A percentile compares a stretch with the other conserved stretches of the same genome.
phyloP scores from a whole-genome alignment of 805 yeast genomes.

The Candida alai region DNA sequence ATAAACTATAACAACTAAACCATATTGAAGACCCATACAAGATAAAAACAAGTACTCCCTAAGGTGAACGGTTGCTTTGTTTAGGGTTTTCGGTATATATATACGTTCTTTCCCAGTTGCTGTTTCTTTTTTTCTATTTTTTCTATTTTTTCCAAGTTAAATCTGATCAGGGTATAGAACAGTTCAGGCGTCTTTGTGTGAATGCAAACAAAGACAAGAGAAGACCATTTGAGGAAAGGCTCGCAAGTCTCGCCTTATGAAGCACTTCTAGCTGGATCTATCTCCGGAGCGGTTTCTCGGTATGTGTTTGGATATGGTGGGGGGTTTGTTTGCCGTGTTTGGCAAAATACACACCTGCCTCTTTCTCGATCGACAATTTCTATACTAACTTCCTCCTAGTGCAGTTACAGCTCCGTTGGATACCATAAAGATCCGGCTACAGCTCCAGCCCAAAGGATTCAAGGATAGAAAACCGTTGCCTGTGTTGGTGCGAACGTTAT shows the following conservation, averaged over 20 bases:
- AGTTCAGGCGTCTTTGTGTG: no score
- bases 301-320: constrained; percentile 15
- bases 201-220: constrained; percentile 10
- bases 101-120: no score
- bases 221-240: constrained; percentile 48
- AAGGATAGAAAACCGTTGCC: constrained; percentile 23
- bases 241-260: constrained; percentile 48
- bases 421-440: constrained; percentile 71
- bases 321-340: neutral
- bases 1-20: no score
- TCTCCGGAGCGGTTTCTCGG: constrained; percentile 58
- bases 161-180: no score
- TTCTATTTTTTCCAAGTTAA: no score
- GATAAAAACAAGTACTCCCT: no score
- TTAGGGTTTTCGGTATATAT: no score
- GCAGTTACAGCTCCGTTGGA: constrained; percentile 75
- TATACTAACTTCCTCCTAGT: constrained; percentile 33
- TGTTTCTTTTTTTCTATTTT: no score
- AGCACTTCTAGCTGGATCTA: constrained; percentile 65
- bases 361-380: no score
- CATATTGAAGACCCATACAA: no score
- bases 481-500: constrained; percentile 39
- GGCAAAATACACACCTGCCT: neutral
- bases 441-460: constrained; percentile 42
- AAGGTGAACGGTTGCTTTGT: no score